phyloP scores from a whole-genome alignment of 2,329 filamentous ascomycete genomes.

The Aspergillus latus region DNA sequence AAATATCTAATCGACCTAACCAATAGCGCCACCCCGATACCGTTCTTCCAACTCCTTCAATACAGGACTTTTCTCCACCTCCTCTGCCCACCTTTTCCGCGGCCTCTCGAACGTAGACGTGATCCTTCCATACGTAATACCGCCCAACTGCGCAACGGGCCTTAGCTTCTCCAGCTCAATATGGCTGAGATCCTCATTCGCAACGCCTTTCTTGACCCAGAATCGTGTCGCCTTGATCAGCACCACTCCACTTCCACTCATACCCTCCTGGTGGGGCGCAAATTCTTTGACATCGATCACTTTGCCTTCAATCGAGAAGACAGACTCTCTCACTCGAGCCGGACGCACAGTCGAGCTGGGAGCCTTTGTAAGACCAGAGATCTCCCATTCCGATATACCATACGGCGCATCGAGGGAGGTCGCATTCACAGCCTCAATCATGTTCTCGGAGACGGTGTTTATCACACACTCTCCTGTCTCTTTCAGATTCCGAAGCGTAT shows the following conservation, averaged over 20 bases:
- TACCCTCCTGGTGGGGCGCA: conserved; percentile 67
- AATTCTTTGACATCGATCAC: conserved; percentile 73
- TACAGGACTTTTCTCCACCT: not conserved
- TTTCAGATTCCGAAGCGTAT: conserved; percentile 71
- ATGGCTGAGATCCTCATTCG: conserved; percentile 72
- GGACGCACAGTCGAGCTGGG: conserved; percentile 65
- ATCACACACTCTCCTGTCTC: conserved; percentile 75
- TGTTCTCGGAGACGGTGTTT: conserved; percentile 84
- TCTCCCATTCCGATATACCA: conserved; percentile 74
- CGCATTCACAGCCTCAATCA: conserved; percentile 81
- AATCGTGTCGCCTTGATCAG: conserved; percentile 82
- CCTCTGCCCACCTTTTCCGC: conserved; percentile 21
- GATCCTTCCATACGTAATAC: conserved; percentile 76
- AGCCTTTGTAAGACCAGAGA: conserved; percentile 72
- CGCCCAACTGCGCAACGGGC: conserved; percentile 76
- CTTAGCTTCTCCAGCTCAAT: conserved; percentile 74
- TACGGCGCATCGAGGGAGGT: conserved; percentile 74
- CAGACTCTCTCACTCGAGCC: conserved; percentile 74
- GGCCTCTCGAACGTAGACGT: conserved; percentile 71
- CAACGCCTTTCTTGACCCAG: conserved; percentile 84
- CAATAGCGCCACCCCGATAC: too few species aligned
- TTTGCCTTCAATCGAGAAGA: conserved; percentile 80
- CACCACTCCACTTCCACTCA: conserved; percentile 70
- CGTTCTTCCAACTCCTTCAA: not conserved
- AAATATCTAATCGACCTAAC: too few species aligned